Evolutionary conservation across 257 asterid genomes (phyloP).

Genomic region (Haberlea rhodopensis): DNA sequence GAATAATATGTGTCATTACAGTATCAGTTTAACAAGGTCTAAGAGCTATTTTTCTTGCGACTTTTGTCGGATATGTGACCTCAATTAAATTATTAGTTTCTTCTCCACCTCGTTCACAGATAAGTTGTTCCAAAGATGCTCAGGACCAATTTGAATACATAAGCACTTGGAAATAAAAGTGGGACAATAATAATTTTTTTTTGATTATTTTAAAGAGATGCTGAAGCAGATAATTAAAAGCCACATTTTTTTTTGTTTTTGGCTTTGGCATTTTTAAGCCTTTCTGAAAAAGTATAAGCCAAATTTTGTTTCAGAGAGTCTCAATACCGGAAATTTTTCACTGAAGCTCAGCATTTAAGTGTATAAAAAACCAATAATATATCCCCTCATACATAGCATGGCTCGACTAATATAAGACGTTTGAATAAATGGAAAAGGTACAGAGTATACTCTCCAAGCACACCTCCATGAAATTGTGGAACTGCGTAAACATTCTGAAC

Average conservation of each 20-base stretch:
- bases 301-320: not conserved
- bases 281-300: too few relatives aligned
- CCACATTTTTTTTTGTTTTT: too few relatives aligned
- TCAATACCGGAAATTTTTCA: constrained; percentile 11
- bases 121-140: not conserved
- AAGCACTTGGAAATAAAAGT: not conserved
- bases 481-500: constrained; percentile 97
- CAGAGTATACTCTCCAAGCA: constrained; percentile 1
- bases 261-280: not conserved
- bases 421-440: not conserved
- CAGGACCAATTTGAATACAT: not conserved
- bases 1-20: constrained; percentile 1
- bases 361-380: not conserved
- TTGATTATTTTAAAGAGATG: not conserved
- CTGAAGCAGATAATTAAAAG: not conserved
- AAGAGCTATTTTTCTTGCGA: not conserved
- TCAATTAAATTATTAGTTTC: not conserved
- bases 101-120: constrained; percentile 8
- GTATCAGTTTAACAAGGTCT: constrained; percentile 3
- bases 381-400: not conserved
- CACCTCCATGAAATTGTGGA: constrained; percentile 99
- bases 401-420: constrained; percentile 1
- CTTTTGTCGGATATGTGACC: not conserved
- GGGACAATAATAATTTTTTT: not conserved
- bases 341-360: constrained; percentile 5